These are phyloP conservation scores for Pythium chondricola DNA, from an alignment of 352 stramenopile species.

Conservation along the genomic window DNA sequence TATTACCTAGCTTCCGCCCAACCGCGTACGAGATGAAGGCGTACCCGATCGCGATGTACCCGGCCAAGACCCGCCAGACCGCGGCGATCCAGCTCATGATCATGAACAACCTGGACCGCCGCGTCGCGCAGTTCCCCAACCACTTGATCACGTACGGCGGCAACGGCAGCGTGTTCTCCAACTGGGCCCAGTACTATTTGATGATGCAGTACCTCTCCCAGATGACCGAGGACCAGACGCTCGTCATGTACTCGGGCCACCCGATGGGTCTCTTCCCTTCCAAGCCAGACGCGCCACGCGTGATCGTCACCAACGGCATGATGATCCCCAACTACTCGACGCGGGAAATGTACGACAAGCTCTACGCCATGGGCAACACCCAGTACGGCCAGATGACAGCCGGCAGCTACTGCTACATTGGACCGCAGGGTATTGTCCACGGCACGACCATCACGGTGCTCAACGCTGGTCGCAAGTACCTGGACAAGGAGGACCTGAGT, in stretches of 20 bases:
- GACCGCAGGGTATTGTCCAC: constrained; percentile 87
- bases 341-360: constrained; percentile 82
- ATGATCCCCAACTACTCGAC: constrained; percentile 89
- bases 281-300: constrained; percentile 58
- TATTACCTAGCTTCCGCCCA: constrained; percentile 77
- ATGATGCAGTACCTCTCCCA: constrained; percentile 84
- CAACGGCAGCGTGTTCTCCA: constrained; percentile 87
- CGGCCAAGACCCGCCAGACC: constrained; percentile 60
- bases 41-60: constrained; percentile 77
- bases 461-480: constrained; percentile 86
- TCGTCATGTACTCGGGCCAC: constrained; percentile 88
- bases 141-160: constrained; percentile 87
- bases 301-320: constrained; percentile 88
- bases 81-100: constrained; percentile 88
- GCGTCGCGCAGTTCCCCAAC: constrained; percentile 84
- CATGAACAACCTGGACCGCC: constrained; percentile 87
- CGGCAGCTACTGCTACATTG: constrained; percentile 90
- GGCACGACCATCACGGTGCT: constrained; percentile 88
- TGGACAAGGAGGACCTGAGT: constrained; percentile 54
- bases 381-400: constrained; percentile 90
- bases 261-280: constrained; percentile 83
- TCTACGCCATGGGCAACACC: constrained; percentile 83
- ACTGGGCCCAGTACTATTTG: constrained; percentile 87
- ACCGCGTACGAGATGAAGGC: constrained; percentile 86
- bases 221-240: constrained; percentile 86